phyloP scores from a whole-genome alignment of 2,329 filamentous ascomycete genomes.

The Xylariaceae sp. region DNA sequence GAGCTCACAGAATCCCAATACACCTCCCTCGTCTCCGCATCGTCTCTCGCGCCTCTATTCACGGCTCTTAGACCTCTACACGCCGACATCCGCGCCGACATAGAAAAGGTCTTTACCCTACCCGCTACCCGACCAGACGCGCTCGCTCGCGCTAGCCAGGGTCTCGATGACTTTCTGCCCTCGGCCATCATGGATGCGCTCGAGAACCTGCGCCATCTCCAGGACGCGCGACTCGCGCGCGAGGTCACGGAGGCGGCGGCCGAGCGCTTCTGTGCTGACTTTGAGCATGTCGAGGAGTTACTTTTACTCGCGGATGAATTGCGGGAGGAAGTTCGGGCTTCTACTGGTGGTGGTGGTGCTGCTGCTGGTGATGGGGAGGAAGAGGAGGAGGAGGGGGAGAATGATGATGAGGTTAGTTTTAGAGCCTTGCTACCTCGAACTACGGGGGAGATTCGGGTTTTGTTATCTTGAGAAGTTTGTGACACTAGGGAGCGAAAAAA shows the following conservation, averaged over 20 bases:
- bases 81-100: slow-evolving; percentile 37
- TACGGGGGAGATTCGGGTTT: slow-evolving; percentile 53
- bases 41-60: slow-evolving; percentile 64
- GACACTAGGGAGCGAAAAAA: too few relatives aligned
- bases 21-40: slow-evolving; percentile 65
- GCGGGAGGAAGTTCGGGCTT: slow-evolving; percentile 16
- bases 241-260: slow-evolving; percentile 78
- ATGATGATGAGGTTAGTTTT: slow-evolving; percentile 31
- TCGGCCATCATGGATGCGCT: slow-evolving; percentile 89
- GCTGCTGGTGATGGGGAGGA: slow-evolving; percentile 14
- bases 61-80: slow-evolving; percentile 43
- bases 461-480: slow-evolving; percentile 41
- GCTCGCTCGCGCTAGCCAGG: slow-evolving; percentile 65
- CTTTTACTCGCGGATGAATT: slow-evolving; percentile 41
- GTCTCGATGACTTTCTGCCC: slow-evolving; percentile 83
- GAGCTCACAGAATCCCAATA: slow-evolving; percentile 64
- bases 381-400: slow-evolving; percentile 16
- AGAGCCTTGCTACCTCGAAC: slow-evolving; percentile 52
- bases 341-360: too few relatives aligned
- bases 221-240: slow-evolving; percentile 65
- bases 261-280: slow-evolving; percentile 77
- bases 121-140: slow-evolving; percentile 53
- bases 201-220: slow-evolving; percentile 69
- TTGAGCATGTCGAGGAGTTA: slow-evolving; percentile 55
- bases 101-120: slow-evolving; percentile 50